phyloP scores from a whole-genome alignment of 805 yeast species.

The Cyberlindnera samutprakarnensis region DNA sequence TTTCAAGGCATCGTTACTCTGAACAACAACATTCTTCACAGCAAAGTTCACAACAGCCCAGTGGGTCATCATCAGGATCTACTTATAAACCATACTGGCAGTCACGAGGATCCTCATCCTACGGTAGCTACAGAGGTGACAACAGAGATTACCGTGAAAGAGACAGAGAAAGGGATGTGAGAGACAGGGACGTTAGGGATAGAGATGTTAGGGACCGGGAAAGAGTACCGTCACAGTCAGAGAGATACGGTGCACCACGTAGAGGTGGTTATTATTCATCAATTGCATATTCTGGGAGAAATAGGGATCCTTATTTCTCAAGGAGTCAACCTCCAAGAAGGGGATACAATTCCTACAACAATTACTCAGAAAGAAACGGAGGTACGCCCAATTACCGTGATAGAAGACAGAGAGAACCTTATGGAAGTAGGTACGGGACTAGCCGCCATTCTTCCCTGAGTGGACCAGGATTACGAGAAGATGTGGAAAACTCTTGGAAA shows the following conservation, averaged over 20 bases:
- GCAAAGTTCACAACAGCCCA: background rate
- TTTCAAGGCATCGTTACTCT: constrained; percentile 3
- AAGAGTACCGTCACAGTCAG: no score
- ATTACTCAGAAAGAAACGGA: background rate
- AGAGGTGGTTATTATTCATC: constrained; percentile 1
- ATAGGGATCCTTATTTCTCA: constrained; percentile 1
- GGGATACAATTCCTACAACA: constrained; percentile 2
- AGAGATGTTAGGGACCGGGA: no score
- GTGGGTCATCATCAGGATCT: background rate
- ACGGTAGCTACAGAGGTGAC: background rate
- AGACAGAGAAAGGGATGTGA: background rate
- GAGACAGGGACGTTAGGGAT: no score
- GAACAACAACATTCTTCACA: constrained; percentile 2
- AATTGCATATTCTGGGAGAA: constrained; percentile 1
- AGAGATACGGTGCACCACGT: no score
- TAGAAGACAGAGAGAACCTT: constrained; percentile 9
- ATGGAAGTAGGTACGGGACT: constrained; percentile 1
- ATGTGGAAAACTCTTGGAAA: no score
- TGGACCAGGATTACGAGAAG: no score
- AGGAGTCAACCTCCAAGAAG: constrained; percentile 1
- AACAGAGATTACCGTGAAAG: constrained; percentile 4
- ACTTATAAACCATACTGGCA: no score
- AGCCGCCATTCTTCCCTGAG: no score
- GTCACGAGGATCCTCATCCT: no score
- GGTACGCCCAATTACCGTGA: constrained; percentile 2